These are phyloP conservation scores for Podaxis rugospora DNA, from an alignment of 768 basidiomycete genomes.

Conservation along the genomic window DNA sequence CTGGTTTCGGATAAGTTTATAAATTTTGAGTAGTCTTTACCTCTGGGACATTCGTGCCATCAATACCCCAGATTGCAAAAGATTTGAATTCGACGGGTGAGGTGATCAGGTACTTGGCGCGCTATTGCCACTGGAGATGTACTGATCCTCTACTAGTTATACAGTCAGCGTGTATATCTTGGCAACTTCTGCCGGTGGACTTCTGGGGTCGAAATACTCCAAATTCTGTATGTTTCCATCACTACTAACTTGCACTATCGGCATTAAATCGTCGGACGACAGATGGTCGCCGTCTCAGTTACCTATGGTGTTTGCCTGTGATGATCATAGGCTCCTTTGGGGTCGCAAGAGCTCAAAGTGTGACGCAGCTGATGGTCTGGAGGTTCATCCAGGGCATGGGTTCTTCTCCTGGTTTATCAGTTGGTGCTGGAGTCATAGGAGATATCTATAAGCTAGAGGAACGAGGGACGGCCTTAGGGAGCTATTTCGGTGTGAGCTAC, in stretches of 20 bases:
- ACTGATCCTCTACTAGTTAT: constrained; percentile 17
- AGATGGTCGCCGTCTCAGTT: constrained; percentile 70
- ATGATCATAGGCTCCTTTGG: constrained; percentile 57
- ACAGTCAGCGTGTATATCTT: constrained; percentile 32
- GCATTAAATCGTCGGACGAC: background rate
- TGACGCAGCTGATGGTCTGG: constrained; percentile 51
- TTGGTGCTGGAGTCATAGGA: constrained; percentile 58
- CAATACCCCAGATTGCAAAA: constrained; percentile 14
- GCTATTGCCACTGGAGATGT: too few species aligned
- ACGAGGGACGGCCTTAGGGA: constrained; percentile 53
- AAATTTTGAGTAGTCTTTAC: constrained; percentile 8
- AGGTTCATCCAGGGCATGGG: constrained; percentile 68
- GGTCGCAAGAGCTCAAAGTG: constrained; percentile 40
- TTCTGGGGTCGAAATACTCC: constrained; percentile 31
- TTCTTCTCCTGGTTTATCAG: constrained; percentile 47
- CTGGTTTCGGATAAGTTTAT: too few species aligned
- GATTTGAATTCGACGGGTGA: constrained; percentile 11
- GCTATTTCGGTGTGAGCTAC: constrained; percentile 46
- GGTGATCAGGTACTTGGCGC: constrained; percentile 6
- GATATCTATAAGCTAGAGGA: constrained; percentile 67
- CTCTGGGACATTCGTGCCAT: constrained; percentile 13
- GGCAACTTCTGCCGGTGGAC: constrained; percentile 26
- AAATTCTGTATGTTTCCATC: constrained; percentile 28
- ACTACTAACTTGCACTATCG: background rate
- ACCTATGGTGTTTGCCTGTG: constrained; percentile 56